These are phyloP conservation scores for Alisma plantagoaquatica DNA, from an alignment of 106 monocot genomes.

Conservation along the genomic window DNA sequence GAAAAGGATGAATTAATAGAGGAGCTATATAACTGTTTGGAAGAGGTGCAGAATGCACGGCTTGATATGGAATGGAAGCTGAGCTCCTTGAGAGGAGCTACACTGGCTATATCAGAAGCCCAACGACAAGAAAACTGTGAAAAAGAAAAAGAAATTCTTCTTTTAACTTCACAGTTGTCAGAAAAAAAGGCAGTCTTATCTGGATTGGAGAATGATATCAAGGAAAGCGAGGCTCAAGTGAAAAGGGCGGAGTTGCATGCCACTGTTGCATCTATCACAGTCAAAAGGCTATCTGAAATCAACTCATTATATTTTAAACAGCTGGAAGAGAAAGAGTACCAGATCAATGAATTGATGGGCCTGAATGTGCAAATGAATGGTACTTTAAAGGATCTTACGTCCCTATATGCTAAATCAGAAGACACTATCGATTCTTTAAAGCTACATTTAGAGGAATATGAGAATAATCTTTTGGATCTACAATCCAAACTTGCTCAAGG, in stretches of 20 bases:
- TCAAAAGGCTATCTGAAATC: constrained; percentile 29
- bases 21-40: constrained; percentile 64
- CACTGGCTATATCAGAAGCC: constrained; percentile 70
- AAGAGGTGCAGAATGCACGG: constrained; percentile 56
- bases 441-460: constrained; percentile 24
- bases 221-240: constrained; percentile 18
- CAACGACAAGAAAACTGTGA: constrained; percentile 61
- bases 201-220: constrained; percentile 31
- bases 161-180: constrained; percentile 34
- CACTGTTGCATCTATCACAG: constrained; percentile 31
- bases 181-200: constrained; percentile 27
- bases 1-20: constrained; percentile 69
- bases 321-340: constrained; percentile 20
- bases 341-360: constrained; percentile 23
- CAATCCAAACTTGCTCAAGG: constrained; percentile 11
- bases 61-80: constrained; percentile 75
- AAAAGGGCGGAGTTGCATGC: constrained; percentile 28
- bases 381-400: constrained; percentile 20
- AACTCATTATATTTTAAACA: constrained; percentile 21
- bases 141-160: constrained; percentile 54
- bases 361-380: constrained; percentile 31
- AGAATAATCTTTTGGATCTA: constrained; percentile 11
- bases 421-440: constrained; percentile 22
- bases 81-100: constrained; percentile 80
- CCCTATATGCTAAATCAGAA: constrained; percentile 13